Percentiles rank a stretch among this genome's conserved stretches.
phyloP scores from a whole-genome alignment of 2,329 filamentous ascomycete genomes.

The Stagonosporopsis cucurbitacearum region DNA sequence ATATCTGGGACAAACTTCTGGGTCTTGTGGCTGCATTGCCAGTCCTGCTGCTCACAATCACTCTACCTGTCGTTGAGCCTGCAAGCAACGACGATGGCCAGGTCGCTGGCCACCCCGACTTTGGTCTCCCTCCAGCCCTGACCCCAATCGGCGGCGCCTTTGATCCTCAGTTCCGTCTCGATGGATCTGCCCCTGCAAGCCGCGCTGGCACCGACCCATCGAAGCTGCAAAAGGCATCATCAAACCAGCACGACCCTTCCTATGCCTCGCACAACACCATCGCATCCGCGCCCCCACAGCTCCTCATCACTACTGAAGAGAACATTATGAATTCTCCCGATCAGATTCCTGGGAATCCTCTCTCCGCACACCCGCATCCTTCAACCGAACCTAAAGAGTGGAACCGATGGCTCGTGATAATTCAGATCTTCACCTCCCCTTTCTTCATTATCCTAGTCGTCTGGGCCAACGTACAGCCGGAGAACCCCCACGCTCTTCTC shows the following conservation, averaged over 20 bases:
- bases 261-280: constrained; percentile 20
- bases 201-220: constrained; percentile 12
- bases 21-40: constrained; percentile 86
- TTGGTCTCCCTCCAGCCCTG: constrained; percentile 40
- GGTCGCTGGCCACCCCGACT: constrained; percentile 32
- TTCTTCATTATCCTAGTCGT: constrained; percentile 79
- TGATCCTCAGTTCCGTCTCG: constrained; percentile 26
- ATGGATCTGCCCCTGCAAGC: constrained; percentile 2
- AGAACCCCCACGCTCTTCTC: constrained; percentile 67
- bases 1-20: constrained; percentile 81
- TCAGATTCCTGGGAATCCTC: constrained; percentile 29
- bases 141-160: constrained; percentile 28
- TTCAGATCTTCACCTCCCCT: constrained; percentile 87
- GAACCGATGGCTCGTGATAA: constrained; percentile 87
- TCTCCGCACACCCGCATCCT: constrained; percentile 48
- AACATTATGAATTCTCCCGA: constrained; percentile 47
- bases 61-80: constrained; percentile 86
- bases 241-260: constrained; percentile 3
- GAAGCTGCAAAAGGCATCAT: background rate
- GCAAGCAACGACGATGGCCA: constrained; percentile 54
- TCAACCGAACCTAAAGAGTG: constrained; percentile 62
- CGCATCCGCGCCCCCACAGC: constrained; percentile 35
- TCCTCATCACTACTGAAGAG: constrained; percentile 44
- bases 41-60: constrained; percentile 88
- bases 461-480: constrained; percentile 71